These are phyloP conservation scores for Penicillium concentricum DNA, from an alignment of 2,329 filamentous ascomycete species.

Conservation along the genomic window DNA sequence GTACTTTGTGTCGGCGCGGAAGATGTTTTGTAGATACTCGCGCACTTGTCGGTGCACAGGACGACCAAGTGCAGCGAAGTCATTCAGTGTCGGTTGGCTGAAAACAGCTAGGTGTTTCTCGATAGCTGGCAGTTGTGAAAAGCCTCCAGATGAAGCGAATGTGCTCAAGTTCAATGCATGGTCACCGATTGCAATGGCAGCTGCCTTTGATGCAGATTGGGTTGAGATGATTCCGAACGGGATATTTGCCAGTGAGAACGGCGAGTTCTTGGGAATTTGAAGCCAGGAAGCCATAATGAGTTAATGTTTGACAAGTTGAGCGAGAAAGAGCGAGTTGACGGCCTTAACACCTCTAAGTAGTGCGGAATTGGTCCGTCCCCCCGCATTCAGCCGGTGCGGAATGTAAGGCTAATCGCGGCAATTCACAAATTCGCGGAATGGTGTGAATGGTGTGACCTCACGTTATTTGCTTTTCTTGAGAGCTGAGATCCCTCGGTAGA, in stretches of 20 bases:
- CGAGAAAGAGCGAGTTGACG: not conserved
- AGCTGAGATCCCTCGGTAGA: not conserved
- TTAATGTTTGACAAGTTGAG: slow-evolving; percentile 15
- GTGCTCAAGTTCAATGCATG: slow-evolving; percentile 67
- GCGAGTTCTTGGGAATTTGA: slow-evolving; percentile 57
- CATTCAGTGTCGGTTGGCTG: slow-evolving; percentile 65
- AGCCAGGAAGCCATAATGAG: slow-evolving; percentile 56
- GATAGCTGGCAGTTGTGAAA: slow-evolving; percentile 57
- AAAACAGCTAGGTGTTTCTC: slow-evolving; percentile 62
- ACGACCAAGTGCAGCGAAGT: slow-evolving; percentile 70
- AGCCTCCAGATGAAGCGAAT: slow-evolving; percentile 60
- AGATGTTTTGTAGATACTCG: slow-evolving; percentile 65
- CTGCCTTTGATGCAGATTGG: slow-evolving; percentile 56
- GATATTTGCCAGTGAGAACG: slow-evolving; percentile 77
- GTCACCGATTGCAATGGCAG: slow-evolving; percentile 71
- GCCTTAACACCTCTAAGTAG: not conserved
- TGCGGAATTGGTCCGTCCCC: slow-evolving; percentile 19
- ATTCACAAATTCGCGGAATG: not conserved
- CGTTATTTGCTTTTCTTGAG: not conserved
- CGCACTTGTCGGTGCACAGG: slow-evolving; percentile 68
- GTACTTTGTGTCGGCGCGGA: slow-evolving; percentile 59
- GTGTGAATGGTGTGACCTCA: not conserved
- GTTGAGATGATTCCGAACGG: slow-evolving; percentile 77
- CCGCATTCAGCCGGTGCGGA: slow-evolving; percentile 23
- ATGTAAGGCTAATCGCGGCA: slow-evolving; percentile 17